Percentiles rank a stretch among this genome's conserved stretches.
Evolutionary conservation across 805 yeast species (phyloP).

Genomic region (Maudiozyma barnettii): DNA sequence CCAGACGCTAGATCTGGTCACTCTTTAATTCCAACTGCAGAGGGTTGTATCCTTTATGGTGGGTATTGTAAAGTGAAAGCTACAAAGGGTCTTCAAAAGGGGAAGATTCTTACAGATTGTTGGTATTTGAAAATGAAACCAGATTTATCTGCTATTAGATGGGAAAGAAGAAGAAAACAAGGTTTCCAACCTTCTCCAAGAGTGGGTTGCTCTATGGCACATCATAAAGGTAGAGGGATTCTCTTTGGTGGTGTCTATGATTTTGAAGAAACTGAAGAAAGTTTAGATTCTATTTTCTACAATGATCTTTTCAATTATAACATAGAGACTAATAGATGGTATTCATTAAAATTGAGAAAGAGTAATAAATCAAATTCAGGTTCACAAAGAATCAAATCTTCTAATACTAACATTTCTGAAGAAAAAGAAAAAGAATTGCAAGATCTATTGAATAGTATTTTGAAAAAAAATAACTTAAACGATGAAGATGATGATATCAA

Average conservation of each 20-base stretch:
- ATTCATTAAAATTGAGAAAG: constrained; percentile 35
- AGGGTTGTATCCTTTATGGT: constrained; percentile 82
- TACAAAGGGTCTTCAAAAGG: constrained; percentile 78
- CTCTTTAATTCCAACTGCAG: constrained; percentile 65
- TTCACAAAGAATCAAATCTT: constrained; percentile 35
- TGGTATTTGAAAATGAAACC: constrained; percentile 85
- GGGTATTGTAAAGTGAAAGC: constrained; percentile 77
- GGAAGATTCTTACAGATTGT: constrained; percentile 76
- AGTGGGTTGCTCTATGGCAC: constrained; percentile 87
- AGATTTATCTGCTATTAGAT: constrained; percentile 61
- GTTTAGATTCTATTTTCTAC: constrained; percentile 73
- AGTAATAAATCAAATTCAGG: constrained; percentile 5
- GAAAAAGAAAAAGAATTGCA: constrained; percentile 73
- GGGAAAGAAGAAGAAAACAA: constrained; percentile 85
- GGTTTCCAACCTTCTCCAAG: constrained; percentile 88
- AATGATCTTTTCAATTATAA: constrained; percentile 77
- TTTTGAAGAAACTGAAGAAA: constrained; percentile 90
- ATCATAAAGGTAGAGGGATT: constrained; percentile 78
- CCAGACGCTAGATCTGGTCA: constrained; percentile 96
- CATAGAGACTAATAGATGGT: constrained; percentile 84
- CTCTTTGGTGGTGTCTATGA: constrained; percentile 95
- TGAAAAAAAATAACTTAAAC: constrained; percentile 65
- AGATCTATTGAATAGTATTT: constrained; percentile 62
- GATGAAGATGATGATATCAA: constrained; percentile 37
- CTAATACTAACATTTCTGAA: constrained; percentile 35